Evolutionary conservation across 2,329 filamentous ascomycete species (phyloP).

Genomic region (Aspergillus tamarii): DNA sequence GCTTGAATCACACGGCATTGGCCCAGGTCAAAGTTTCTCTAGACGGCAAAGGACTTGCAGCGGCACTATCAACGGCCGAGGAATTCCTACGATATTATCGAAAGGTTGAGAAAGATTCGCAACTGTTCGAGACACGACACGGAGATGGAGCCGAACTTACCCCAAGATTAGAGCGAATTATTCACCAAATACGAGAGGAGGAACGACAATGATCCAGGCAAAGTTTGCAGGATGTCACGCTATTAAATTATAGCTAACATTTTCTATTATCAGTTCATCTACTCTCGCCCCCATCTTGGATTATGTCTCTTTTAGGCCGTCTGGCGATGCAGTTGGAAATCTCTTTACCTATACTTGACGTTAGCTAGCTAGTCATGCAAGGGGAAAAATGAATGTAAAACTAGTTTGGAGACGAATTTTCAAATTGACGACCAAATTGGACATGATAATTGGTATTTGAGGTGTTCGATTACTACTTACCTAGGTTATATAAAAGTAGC

Average conservation of each 20-base stretch:
- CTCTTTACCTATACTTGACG: neutral
- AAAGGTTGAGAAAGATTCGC: constrained; percentile 56
- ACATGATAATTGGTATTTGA: neutral
- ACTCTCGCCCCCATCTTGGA: neutral
- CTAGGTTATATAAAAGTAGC: neutral
- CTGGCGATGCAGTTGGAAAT: neutral
- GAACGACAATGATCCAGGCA: neutral
- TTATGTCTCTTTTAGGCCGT: neutral
- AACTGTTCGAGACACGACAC: constrained; percentile 47
- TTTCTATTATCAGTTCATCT: neutral
- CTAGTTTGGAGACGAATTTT: neutral
- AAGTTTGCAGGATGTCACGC: neutral
- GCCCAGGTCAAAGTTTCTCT: constrained; percentile 47
- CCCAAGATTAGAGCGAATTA: constrained; percentile 56
- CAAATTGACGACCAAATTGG: neutral
- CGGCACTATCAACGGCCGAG: constrained; percentile 60
- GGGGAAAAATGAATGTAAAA: neutral
- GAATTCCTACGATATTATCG: constrained; percentile 66
- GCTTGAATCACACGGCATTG: constrained; percentile 57
- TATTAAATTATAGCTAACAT: neutral
- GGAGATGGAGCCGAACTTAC: constrained; percentile 58
- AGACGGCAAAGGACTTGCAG: constrained; percentile 50
- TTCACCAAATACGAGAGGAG: constrained; percentile 44
- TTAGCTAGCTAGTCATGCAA: neutral
- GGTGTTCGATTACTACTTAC: neutral